These are phyloP conservation scores for Teratosphaeria epicoccoides DNA, from an alignment of 2,329 filamentous ascomycete species.

Conservation along the genomic window DNA sequence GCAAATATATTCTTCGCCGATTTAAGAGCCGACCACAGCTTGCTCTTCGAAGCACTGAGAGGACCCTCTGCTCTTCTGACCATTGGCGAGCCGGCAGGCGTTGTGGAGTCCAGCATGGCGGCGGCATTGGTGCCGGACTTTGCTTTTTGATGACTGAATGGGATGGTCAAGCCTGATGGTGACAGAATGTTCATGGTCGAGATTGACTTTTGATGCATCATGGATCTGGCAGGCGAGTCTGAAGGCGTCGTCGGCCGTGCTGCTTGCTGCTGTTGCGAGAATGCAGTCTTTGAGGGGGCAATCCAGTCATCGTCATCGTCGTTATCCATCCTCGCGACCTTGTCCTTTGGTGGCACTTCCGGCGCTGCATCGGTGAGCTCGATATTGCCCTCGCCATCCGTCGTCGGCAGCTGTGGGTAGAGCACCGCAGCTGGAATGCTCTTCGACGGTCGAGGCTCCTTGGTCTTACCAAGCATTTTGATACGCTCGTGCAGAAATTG, in stretches of 20 bases:
- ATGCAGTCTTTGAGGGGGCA: conserved; percentile 33
- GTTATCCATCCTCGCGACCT: conserved; percentile 8
- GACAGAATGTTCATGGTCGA: conserved; percentile 33
- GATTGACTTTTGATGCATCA: conserved; percentile 26
- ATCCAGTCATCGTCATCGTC: conserved; percentile 52
- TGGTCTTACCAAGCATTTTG: conserved; percentile 54
- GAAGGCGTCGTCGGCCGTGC: conserved; percentile 8
- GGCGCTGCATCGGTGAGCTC: conserved; percentile 3
- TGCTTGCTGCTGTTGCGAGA: conserved; percentile 1
- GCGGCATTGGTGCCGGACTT: conserved; percentile 31
- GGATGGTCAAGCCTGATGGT: conserved; percentile 31
- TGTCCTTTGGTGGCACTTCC: background rate
- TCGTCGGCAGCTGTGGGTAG: conserved; percentile 31
- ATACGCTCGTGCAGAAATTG: conserved; percentile 90
- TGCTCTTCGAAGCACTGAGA: conserved; percentile 84
- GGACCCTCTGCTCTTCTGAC: conserved; percentile 57
- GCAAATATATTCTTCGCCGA: conserved; percentile 77
- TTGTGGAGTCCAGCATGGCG: conserved; percentile 36
- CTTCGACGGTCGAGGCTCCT: conserved; percentile 35
- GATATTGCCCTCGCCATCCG: conserved; percentile 6
- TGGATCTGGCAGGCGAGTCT: conserved; percentile 34
- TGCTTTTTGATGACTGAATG: conserved; percentile 45
- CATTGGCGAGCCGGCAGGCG: conserved; percentile 46
- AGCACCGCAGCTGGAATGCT: conserved; percentile 24
- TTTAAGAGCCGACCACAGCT: conserved; percentile 81